Percentiles rank a stretch among this genome's conserved stretches.
Conservation (phyloP, 2,329 filamentous ascomycete genomes). For the Geosmithia morbida region DNA sequence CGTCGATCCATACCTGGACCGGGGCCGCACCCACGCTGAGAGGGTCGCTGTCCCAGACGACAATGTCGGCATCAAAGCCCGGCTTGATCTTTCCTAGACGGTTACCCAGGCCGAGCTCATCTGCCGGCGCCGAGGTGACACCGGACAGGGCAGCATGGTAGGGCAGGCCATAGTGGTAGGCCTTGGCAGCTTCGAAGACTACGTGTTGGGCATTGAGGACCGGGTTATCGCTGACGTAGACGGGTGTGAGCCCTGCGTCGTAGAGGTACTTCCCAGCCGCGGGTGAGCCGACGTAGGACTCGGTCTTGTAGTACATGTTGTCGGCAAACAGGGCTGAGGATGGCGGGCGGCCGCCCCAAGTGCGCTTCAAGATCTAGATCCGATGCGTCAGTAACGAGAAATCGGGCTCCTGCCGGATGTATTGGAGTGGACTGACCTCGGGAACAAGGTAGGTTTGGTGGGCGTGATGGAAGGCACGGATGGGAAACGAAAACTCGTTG, state of each 20-base stretch:
- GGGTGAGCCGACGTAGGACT: constrained; percentile 50
- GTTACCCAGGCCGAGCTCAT: constrained; percentile 39
- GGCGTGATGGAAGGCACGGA: constrained; percentile 57
- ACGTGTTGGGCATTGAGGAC: constrained; percentile 58
- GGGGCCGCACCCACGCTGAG: constrained; percentile 44
- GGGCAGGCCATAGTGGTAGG: constrained; percentile 42
- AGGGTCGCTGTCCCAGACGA: constrained; percentile 47
- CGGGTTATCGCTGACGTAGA: constrained; percentile 60
- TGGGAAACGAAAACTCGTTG: constrained; percentile 55
- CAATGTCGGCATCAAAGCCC: constrained; percentile 34
- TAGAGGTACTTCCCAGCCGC: constrained; percentile 52
- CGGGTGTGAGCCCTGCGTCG: constrained; percentile 48
- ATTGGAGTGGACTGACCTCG: constrained; percentile 28
- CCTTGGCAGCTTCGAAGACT: constrained; percentile 49
- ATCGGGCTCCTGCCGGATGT: too few species aligned
- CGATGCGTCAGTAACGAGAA: too few species aligned
- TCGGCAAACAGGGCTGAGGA: constrained; percentile 53
- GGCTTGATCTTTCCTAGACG: constrained; percentile 45
- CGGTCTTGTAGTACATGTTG: constrained; percentile 60
- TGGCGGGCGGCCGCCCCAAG: constrained; percentile 37
- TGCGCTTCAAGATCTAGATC: constrained; percentile 39
- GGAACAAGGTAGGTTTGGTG: constrained; percentile 48
- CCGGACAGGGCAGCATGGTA: constrained; percentile 44
- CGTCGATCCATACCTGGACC: constrained; percentile 50
- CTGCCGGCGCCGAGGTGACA: constrained; percentile 44